Conservation (phyloP, 176 grass and related monocot species). For the Avena sativa region DNA sequence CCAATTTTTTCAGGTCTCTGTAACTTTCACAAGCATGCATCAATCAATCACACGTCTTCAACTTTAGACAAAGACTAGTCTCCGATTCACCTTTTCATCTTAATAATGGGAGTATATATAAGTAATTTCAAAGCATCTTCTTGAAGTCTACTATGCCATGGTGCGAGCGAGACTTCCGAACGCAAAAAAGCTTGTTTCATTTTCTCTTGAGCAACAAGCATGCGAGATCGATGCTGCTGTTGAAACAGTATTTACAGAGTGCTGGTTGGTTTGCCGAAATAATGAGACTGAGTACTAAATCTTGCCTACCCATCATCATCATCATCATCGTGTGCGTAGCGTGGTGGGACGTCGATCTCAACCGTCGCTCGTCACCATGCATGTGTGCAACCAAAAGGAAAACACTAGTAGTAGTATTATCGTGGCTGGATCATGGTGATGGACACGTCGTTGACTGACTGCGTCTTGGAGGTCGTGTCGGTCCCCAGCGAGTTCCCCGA, state of each 20-base stretch:
- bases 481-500: slow-evolving; percentile 58
- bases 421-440: slow-evolving; percentile 71
- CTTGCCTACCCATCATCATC: not conserved
- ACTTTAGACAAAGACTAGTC: not conserved
- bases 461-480: slow-evolving; percentile 51
- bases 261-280: slow-evolving; percentile 21
- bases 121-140: not conserved
- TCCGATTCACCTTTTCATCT: not conserved
- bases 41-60: not conserved
- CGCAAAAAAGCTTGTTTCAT: not conserved
- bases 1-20: not conserved
- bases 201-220: not conserved
- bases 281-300: not conserved
- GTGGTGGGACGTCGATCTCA: not conserved
- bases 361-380: not conserved
- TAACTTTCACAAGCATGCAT: slow-evolving; percentile 19
- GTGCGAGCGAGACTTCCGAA: not conserved
- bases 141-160: not conserved
- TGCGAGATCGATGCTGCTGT: not conserved
- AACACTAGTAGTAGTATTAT: slow-evolving; percentile 7
- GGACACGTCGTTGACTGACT: slow-evolving; percentile 81
- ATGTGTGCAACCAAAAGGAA: not conserved
- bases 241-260: not conserved
- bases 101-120: not conserved
- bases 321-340: not conserved